Percentiles rank a stretch among this genome's conserved stretches.
Evolutionary conservation across 306 rosid genomes (phyloP).

Genomic region (Casuarina cunninghamiana): DNA sequence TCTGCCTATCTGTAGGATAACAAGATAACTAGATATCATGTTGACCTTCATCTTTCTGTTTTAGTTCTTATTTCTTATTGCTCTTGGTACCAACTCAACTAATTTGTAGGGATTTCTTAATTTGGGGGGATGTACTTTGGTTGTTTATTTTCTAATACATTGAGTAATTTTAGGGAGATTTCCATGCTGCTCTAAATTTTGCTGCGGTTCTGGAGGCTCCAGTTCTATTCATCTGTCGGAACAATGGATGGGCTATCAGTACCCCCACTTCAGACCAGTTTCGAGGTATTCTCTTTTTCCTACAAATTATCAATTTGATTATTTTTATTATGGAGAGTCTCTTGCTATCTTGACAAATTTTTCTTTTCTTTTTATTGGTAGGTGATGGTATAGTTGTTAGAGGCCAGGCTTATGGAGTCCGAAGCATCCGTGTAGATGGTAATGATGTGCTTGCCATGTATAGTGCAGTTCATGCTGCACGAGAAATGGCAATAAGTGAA

Average conservation of each 20-base stretch:
- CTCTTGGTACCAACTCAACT: neutral
- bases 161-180: constrained; percentile 72
- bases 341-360: constrained; percentile 21
- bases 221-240: constrained; percentile 86
- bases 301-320: constrained; percentile 15
- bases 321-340: constrained; percentile 13
- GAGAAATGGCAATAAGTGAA: constrained; percentile 76
- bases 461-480: constrained; percentile 74
- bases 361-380: constrained; percentile 30
- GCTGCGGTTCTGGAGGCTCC: constrained; percentile 93
- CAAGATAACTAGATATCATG: neutral
- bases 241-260: constrained; percentile 99
- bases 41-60: neutral
- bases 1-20: neutral
- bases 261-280: constrained; percentile 93
- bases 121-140: constrained; percentile 3
- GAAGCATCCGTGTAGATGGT: constrained; percentile 90
- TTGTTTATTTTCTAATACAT: constrained; percentile 19
- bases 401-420: constrained; percentile 83
- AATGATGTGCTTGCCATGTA: constrained; percentile 87
- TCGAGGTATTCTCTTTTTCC: constrained; percentile 55
- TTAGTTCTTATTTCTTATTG: neutral
- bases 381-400: constrained; percentile 88
- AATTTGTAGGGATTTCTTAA: neutral
- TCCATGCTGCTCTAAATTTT: constrained; percentile 91